phyloP scores from a whole-genome alignment of 257 asterid genomes.

The Cruciata laevipes region DNA sequence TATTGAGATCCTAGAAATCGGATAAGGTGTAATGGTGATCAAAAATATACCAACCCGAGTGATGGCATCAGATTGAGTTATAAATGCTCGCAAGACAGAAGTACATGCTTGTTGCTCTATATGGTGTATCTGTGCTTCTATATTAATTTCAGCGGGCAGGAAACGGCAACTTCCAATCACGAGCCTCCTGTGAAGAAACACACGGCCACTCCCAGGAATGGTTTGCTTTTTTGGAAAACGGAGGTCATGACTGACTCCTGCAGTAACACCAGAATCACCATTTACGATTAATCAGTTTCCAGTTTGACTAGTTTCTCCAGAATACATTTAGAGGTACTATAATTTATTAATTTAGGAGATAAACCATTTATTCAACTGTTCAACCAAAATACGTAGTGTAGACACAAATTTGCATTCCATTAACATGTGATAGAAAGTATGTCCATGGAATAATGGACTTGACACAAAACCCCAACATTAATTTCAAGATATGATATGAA shows the following conservation, averaged over 20 bases:
- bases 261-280: not conserved
- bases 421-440: not conserved
- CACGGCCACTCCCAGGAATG: constrained; percentile 12
- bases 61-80: constrained; percentile 90
- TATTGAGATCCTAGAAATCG: constrained; percentile 24
- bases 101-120: constrained; percentile 87
- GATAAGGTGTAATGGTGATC: constrained; percentile 20
- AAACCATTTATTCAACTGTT: too few species aligned
- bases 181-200: constrained; percentile 1
- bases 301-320: not conserved
- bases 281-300: not conserved
- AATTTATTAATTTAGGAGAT: too few species aligned
- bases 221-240: not conserved
- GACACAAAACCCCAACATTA: not conserved
- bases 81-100: constrained; percentile 82
- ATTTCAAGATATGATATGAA: not conserved
- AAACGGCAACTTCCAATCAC: not conserved
- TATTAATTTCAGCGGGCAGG: constrained; percentile 30
- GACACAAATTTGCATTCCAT: not conserved
- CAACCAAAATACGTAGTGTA: not conserved
- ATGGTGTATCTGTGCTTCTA: constrained; percentile 79
- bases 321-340: too few species aligned
- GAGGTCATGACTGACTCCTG: constrained; percentile 9
- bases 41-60: constrained; percentile 54
- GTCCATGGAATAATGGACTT: not conserved